phyloP scores from a whole-genome alignment of 192 early-diverging fungal genomes.

The Phycomyces blakesleeanus region DNA sequence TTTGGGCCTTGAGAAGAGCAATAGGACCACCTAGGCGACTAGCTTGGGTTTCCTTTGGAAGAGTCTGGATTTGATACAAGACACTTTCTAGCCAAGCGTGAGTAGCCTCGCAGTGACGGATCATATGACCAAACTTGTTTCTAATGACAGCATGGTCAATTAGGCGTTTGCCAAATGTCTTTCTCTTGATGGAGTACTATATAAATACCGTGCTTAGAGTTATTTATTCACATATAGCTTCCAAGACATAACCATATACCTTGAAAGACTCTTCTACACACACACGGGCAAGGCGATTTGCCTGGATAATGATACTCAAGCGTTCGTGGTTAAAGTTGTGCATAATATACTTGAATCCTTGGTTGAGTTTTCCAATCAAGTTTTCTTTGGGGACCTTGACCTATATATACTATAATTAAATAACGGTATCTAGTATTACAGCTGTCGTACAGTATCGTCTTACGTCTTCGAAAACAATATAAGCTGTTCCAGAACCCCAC shows the following conservation, averaged over 20 bases:
- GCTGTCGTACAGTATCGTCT: conserved; percentile 34
- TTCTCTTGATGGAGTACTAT: conserved; percentile 86
- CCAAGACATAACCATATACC: too few species aligned
- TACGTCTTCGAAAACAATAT: conserved; percentile 79
- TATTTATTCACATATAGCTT: too few species aligned
- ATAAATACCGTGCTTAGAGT: not conserved
- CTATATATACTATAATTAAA: not conserved
- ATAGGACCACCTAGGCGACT: conserved; percentile 77
- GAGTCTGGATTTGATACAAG: conserved; percentile 64
- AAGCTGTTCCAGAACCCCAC: conserved; percentile 83
- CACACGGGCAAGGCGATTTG: conserved; percentile 83
- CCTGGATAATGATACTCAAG: conserved; percentile 79
- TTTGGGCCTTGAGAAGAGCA: conserved; percentile 79
- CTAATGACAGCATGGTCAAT: conserved; percentile 85
- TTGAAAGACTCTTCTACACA: conserved; percentile 87
- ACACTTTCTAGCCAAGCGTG: conserved; percentile 79
- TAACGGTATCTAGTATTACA: not conserved
- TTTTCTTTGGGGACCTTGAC: conserved; percentile 57
- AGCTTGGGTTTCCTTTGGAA: conserved; percentile 63
- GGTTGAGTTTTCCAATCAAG: conserved; percentile 61
- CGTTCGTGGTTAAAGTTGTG: conserved; percentile 90
- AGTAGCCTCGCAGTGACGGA: conserved; percentile 76
- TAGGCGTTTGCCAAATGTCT: conserved; percentile 91
- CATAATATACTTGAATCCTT: conserved; percentile 96
- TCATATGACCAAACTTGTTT: conserved; percentile 93